These are phyloP conservation scores for Suillus luteus DNA, from an alignment of 768 basidiomycete species.

Conservation along the genomic window DNA sequence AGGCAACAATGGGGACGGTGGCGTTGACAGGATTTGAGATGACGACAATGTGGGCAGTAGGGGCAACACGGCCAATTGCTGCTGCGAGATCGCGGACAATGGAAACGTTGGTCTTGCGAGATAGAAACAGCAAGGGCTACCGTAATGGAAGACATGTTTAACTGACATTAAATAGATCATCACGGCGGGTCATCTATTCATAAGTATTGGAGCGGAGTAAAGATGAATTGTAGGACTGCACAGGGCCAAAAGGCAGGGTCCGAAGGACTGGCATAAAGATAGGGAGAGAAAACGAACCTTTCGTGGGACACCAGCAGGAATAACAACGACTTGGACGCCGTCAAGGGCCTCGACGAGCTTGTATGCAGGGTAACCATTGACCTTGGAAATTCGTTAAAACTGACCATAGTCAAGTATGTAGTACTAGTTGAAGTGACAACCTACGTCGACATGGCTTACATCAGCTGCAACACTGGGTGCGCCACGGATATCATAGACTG, in stretches of 20 bases:
- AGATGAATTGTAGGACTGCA: conserved; percentile 46
- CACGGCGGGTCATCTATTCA: conserved; percentile 91
- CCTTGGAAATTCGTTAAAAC: conserved; percentile 42
- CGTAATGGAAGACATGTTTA: not conserved
- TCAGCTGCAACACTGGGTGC: conserved; percentile 97
- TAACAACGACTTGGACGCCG: conserved; percentile 92
- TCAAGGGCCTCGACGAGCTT: conserved; percentile 88
- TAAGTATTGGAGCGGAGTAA: conserved; percentile 28
- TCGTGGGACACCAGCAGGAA: conserved; percentile 98
- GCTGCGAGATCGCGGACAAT: conserved; percentile 96
- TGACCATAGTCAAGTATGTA: conserved; percentile 9
- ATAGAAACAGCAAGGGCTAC: conserved; percentile 3
- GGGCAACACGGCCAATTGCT: conserved; percentile 81
- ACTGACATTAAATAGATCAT: conserved; percentile 92
- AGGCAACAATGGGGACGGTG: conserved; percentile 96
- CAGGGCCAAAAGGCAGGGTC: conserved; percentile 60
- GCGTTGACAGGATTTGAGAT: conserved; percentile 99
- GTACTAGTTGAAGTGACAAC: conserved; percentile 35
- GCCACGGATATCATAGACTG: conserved; percentile 91
- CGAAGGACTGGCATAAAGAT: conserved; percentile 24
- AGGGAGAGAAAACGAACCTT: conserved; percentile 59
- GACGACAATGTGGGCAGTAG: conserved; percentile 91
- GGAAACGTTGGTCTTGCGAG: conserved; percentile 85
- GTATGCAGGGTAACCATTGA: conserved; percentile 79
- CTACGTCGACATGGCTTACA: conserved; percentile 90